Evolutionary conservation across 768 basidiomycete genomes (phyloP).

Genomic region (Galerina sulciceps): DNA sequence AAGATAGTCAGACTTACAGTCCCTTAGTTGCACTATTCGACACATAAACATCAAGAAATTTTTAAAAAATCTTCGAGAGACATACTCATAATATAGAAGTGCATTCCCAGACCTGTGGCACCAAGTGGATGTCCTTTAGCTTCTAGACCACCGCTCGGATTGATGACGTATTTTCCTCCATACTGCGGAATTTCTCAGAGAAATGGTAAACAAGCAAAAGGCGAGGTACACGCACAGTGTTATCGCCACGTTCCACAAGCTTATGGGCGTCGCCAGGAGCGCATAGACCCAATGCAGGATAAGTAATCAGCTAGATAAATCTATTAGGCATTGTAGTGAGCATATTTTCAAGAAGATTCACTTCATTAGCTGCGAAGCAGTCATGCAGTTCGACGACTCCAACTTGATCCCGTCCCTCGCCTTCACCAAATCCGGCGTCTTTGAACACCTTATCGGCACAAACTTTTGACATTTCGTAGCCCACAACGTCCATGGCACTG

Average conservation of each 20-base stretch:
- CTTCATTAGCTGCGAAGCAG: slow-evolving; percentile 86
- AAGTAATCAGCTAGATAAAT: slow-evolving; percentile 67
- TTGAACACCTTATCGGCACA: slow-evolving; percentile 72
- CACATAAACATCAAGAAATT: slow-evolving; percentile 1
- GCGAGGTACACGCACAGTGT: slow-evolving; percentile 59
- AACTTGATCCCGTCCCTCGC: slow-evolving; percentile 70
- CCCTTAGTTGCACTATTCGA: slow-evolving; percentile 69
- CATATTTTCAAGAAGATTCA: slow-evolving; percentile 24
- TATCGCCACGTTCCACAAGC: slow-evolving; percentile 76
- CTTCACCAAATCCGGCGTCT: slow-evolving; percentile 69
- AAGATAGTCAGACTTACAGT: slow-evolving; percentile 48
- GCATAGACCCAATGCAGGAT: slow-evolving; percentile 80
- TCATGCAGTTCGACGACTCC: slow-evolving; percentile 89
- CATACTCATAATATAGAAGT: slow-evolving; percentile 83
- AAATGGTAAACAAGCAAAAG: not conserved
- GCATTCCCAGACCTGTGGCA: slow-evolving; percentile 85
- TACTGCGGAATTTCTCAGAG: slow-evolving; percentile 46
- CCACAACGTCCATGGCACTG: slow-evolving; percentile 83
- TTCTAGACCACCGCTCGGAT: slow-evolving; percentile 85
- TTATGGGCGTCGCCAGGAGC: slow-evolving; percentile 68
- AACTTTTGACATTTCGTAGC: slow-evolving; percentile 74
- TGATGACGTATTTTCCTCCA: slow-evolving; percentile 84
- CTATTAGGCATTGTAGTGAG: not conserved
- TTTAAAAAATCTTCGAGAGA: not conserved
- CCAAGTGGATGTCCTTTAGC: slow-evolving; percentile 90